Evolutionary conservation across 2,329 filamentous ascomycete species (phyloP).

Genomic region (Verticillium nubilum): DNA sequence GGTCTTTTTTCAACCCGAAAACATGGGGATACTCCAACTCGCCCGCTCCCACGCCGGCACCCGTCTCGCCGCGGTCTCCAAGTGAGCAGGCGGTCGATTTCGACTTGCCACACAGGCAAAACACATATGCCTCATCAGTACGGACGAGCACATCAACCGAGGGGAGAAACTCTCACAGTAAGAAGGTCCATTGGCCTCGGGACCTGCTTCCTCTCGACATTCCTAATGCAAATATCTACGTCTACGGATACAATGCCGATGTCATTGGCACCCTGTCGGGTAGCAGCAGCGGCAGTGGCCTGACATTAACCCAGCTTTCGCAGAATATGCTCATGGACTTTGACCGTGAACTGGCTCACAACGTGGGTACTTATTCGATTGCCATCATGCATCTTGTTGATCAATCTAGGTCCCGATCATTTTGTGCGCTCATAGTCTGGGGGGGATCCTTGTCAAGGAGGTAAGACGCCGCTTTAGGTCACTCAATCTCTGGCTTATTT

Average conservation of each 20-base stretch:
- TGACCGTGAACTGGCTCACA: background rate
- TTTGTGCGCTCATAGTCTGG: background rate
- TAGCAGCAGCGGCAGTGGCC: background rate
- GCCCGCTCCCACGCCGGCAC: background rate
- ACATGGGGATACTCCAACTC: background rate
- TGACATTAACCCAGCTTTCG: background rate
- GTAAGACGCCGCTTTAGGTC: background rate
- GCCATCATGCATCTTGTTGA: too few species aligned
- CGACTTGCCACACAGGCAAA: background rate
- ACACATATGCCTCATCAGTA: background rate
- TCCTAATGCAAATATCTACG: background rate
- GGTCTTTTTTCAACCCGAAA: background rate
- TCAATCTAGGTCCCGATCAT: background rate
- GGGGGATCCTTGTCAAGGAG: background rate
- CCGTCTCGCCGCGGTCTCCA: background rate
- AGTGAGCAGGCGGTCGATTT: background rate
- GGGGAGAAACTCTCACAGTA: background rate
- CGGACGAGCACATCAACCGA: background rate
- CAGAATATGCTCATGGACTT: slow-evolving; percentile 2
- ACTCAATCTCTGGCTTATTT: background rate
- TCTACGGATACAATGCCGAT: slow-evolving; percentile 1
- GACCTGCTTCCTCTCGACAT: background rate
- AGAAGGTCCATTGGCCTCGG: background rate
- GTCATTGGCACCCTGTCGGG: background rate
- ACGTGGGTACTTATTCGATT: background rate